Percentiles rank a stretch among this genome's conserved stretches.
These are phyloP conservation scores for Coccomyxa sp. DNA, from an alignment of 139 green algal genomes.

Conservation along the genomic window DNA sequence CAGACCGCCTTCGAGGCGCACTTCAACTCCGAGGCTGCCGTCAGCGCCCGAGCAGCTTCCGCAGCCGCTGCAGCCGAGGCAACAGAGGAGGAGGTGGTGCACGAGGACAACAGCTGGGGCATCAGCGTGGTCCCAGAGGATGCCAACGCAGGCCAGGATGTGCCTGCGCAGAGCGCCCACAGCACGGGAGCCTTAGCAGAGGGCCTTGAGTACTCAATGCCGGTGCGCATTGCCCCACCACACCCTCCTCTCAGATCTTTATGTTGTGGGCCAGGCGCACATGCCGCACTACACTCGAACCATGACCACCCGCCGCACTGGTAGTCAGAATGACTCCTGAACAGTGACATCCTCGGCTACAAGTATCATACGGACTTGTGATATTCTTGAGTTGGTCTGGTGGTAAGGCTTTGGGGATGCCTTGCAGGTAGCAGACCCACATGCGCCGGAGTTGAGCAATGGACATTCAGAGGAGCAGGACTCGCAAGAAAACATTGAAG, in stretches of 20 bases:
- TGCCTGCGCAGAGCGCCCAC: neutral
- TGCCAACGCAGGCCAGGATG: conserved; percentile 1
- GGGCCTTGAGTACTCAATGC: conserved; percentile 58
- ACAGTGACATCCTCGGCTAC: neutral
- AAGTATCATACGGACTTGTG: neutral
- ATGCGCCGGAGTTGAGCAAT: too few relatives aligned
- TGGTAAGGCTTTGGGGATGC: too few relatives aligned
- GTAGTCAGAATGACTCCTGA: neutral
- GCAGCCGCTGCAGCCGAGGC: conserved; percentile 33
- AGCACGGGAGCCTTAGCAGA: conserved; percentile 31
- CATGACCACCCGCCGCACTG: neutral
- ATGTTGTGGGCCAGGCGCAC: too few relatives aligned
- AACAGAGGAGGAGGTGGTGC: conserved; percentile 38
- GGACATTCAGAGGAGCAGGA: too few relatives aligned
- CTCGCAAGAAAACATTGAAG: conserved; percentile 48
- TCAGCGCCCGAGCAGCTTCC: conserved; percentile 22
- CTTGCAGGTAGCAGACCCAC: too few relatives aligned
- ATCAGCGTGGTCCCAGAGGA: conserved; percentile 37
- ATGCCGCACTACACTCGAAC: too few relatives aligned
- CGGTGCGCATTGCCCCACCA: conserved; percentile 1
- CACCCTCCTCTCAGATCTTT: too few relatives aligned
- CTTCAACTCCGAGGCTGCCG: conserved; percentile 24
- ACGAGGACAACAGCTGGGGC: conserved; percentile 90
- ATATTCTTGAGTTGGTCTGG: neutral
- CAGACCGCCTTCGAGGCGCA: conserved; percentile 34